Conservation (phyloP, 2,329 filamentous ascomycete species). For the Colletotrichum sp. region DNA sequence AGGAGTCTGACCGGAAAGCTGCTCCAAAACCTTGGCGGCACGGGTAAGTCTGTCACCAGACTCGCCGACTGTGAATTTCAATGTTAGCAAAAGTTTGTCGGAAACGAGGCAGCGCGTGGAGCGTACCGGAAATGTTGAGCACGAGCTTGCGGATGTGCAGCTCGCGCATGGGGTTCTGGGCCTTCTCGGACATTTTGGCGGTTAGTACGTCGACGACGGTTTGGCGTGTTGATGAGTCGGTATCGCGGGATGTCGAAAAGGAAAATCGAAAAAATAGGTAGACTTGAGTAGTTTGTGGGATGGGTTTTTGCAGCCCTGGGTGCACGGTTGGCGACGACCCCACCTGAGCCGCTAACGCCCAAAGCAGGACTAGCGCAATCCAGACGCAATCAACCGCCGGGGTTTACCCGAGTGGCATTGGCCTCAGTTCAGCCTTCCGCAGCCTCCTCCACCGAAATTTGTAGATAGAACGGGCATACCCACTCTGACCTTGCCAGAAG, state of each 20-base stretch:
- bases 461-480: conserved; percentile 29
- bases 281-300: conserved; percentile 30
- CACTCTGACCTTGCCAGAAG: conserved; percentile 44
- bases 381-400: neutral
- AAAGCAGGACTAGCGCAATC: neutral
- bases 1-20: conserved; percentile 98
- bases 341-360: neutral
- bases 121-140: conserved; percentile 83
- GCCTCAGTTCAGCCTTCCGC: conserved; percentile 36
- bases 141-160: conserved; percentile 99
- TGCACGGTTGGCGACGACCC: conserved; percentile 28
- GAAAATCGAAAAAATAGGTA: neutral
- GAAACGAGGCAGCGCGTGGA: neutral
- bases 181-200: conserved; percentile 73
- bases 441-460: conserved; percentile 52
- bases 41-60: conserved; percentile 99
- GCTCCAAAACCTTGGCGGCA: conserved; percentile 99
- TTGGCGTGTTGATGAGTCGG: conserved; percentile 29
- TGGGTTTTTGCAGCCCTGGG: conserved; percentile 45
- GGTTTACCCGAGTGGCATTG: neutral
- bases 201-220: conserved; percentile 37
- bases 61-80: conserved; percentile 74
- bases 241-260: conserved; percentile 4
- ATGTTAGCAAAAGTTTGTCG: neutral
- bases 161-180: conserved; percentile 98